Evolutionary conservation across 805 yeast genomes (phyloP).

Genomic region (Saturnispora mendoncae): DNA sequence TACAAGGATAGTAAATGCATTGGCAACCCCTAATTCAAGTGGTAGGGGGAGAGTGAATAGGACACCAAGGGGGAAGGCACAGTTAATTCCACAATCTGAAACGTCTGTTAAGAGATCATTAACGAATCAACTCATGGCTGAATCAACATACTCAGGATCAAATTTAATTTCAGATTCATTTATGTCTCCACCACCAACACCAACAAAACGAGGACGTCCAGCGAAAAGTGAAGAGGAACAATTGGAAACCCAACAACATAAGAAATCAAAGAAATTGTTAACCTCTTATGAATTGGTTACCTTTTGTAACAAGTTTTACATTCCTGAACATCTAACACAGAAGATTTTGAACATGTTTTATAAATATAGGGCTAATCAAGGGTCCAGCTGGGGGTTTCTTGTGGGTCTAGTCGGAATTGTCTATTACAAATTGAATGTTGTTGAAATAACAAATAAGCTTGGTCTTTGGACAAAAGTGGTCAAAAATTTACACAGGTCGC

Average conservation of each 20-base stretch:
- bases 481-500: conserved; percentile 42
- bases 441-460: conserved; percentile 35
- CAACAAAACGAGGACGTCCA: conserved; percentile 2
- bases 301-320: conserved; percentile 55
- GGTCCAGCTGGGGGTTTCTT: conserved; percentile 59
- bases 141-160: not conserved
- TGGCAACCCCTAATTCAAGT: conserved; percentile 3
- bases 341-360: conserved; percentile 43
- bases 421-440: conserved; percentile 44
- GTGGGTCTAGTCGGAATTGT: conserved; percentile 60
- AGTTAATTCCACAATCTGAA: not conserved
- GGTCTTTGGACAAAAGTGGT: conserved; percentile 42
- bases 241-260: not conserved
- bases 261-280: conserved; percentile 13
- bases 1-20: conserved; percentile 5
- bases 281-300: conserved; percentile 34
- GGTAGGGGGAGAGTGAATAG: not conserved
- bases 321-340: conserved; percentile 46
- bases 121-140: conserved; percentile 1
- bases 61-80: not conserved
- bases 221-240: not conserved
- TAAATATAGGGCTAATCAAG: conserved; percentile 42
- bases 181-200: conserved; percentile 6
- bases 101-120: conserved; percentile 9
- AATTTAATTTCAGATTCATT: not conserved